phyloP scores from a whole-genome alignment of 306 rosid species.

The Argentina anserina region DNA sequence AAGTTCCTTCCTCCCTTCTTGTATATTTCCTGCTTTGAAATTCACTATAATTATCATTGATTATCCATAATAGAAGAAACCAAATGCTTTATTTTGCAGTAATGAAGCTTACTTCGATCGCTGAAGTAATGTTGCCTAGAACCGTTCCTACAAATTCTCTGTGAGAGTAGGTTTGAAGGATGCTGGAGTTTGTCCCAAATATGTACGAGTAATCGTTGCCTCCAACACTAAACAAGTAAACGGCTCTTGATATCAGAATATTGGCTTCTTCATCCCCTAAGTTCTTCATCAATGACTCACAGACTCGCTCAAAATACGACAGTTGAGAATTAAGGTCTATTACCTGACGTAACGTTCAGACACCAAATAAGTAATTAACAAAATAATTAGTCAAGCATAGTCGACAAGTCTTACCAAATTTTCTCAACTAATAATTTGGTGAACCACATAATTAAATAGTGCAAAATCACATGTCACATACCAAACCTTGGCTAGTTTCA shows the following conservation, averaged over 20 bases:
- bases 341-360: not conserved
- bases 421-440: not conserved
- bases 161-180: slow-evolving; percentile 10
- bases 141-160: not conserved
- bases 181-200: not conserved
- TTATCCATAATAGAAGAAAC: not conserved
- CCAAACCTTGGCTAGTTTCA: slow-evolving; percentile 2
- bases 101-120: not conserved
- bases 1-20: slow-evolving; percentile 35
- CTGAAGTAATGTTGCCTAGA: not conserved
- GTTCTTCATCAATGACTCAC: not conserved
- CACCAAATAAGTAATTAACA: not conserved
- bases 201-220: not conserved
- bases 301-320: not conserved
- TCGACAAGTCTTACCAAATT: not conserved
- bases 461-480: not conserved
- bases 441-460: not conserved
- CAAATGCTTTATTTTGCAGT: not conserved
- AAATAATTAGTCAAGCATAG: too few relatives aligned
- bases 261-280: not conserved
- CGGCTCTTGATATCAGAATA: not conserved
- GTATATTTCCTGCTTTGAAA: slow-evolving; percentile 20
- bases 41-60: not conserved
- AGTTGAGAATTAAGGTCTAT: not conserved
- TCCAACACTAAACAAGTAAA: slow-evolving; percentile 3